Evolutionary conservation across 108 stramenopile genomes (phyloP), one percentile per base, ranked within the genome.

Genomic region (Halocafeteria seosinensis): DNA sequence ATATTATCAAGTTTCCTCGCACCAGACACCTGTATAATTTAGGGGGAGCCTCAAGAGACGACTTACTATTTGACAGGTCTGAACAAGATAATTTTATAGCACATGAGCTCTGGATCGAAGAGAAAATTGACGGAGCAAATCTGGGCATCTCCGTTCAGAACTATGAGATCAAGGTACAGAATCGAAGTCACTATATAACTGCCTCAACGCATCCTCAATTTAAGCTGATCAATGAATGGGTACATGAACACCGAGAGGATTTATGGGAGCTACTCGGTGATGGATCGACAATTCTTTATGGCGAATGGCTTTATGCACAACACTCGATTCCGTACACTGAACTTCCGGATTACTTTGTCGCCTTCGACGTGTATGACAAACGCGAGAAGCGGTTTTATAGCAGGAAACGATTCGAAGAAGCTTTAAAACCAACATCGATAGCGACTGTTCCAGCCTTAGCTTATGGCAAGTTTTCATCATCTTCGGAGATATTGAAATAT

Each of bases 61-160:
- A 68, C 29, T 34, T 68, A 4, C n/a, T 68, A 21, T 4, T 63
- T 12, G 13, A 21, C 37, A 38, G 30, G 4, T 25, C 25, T 3
- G 42, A 63, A 17, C 29, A 29, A 11, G 28, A 30, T 30, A 17
- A 63, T 13, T 68, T 61, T 26, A 31, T 34, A 12, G 38, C 8
- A 21, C 23, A 3, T 25, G 30, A 11, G 23, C 50, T 74, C 31
- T 63, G 52, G 21, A 31, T 81, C 6, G 80, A 81, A 36, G 80
- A 81, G 50, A 81, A 81, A 50, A 31, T 81, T 8, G 80, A 81
- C 35, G 80, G 80, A 2, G 77, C 80, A 35, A 81, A 81, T 52
- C 50, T 81, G 12, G 80, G 77, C 4, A 23, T 81, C n/a, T 69
- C 47, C 0, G 27, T 81, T 1, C 31, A 24, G 25, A 35, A 50